phyloP scores from a whole-genome alignment of 768 basidiomycete species.

The Lactarius psammicola region DNA sequence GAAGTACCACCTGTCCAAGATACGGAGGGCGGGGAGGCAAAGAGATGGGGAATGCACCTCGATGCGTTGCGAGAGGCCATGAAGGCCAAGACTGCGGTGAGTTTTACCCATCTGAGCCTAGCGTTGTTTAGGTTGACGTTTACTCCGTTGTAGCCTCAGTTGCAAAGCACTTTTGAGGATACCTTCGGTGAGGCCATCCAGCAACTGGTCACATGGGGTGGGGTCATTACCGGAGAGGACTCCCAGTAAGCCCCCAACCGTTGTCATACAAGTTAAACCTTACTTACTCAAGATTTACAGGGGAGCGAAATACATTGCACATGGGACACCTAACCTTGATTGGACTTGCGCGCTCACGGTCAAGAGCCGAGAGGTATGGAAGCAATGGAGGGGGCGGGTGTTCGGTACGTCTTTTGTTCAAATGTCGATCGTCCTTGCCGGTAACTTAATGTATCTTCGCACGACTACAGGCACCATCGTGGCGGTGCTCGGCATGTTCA shows the following conservation, averaged over 20 bases:
- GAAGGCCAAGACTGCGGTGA: conserved; percentile 56
- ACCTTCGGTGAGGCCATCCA: conserved; percentile 78
- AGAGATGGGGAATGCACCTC: conserved; percentile 71
- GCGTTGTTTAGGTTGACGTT: neutral
- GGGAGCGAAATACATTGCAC: conserved; percentile 71
- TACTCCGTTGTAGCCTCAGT: conserved; percentile 44
- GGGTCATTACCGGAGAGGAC: conserved; percentile 65
- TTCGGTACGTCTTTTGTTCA: conserved; percentile 47
- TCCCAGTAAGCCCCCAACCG: conserved; percentile 49
- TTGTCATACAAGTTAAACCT: neutral
- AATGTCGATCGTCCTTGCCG: neutral
- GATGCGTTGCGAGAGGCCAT: conserved; percentile 54
- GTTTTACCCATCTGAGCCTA: conserved; percentile 22
- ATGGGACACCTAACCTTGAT: conserved; percentile 64
- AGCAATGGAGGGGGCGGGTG: conserved; percentile 61
- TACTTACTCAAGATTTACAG: conserved; percentile 39
- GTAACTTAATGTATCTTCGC: conserved; percentile 14
- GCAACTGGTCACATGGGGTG: conserved; percentile 71
- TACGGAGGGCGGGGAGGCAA: conserved; percentile 65
- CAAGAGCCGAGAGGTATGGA: conserved; percentile 64
- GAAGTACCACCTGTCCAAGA: conserved; percentile 42
- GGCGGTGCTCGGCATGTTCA: conserved; percentile 28
- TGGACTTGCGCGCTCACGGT: conserved; percentile 66
- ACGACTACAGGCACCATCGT: conserved; percentile 28
- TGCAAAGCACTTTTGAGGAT: conserved; percentile 61